Percentiles rank a stretch among this genome's conserved stretches.
Conservation (phyloP, 2,329 filamentous ascomycete genomes). For the Bipolaris oryzae region DNA sequence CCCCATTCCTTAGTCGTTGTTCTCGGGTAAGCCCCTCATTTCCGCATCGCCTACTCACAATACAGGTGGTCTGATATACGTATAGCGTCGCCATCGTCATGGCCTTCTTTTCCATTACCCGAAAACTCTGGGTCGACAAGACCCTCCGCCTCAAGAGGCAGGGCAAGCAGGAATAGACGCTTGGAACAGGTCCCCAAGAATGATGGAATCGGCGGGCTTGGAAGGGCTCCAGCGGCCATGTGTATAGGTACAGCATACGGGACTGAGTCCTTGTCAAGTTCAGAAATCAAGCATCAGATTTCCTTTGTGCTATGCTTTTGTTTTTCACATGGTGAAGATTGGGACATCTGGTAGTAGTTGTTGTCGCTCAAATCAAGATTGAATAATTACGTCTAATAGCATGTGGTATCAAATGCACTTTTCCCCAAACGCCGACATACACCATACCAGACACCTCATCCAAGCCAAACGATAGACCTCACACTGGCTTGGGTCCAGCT, state of each 20-base stretch:
- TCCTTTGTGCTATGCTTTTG: constrained; percentile 26
- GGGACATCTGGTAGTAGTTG: background rate
- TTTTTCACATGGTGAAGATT: background rate
- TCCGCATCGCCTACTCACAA: background rate
- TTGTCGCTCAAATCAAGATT: background rate
- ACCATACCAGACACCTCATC: constrained; percentile 15
- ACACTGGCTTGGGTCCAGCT: constrained; percentile 84
- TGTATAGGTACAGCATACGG: constrained; percentile 32
- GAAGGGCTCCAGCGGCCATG: constrained; percentile 24
- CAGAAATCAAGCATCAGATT: constrained; percentile 33
- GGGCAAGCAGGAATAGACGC: constrained; percentile 44
- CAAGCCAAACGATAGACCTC: background rate
- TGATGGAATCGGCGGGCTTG: constrained; percentile 15
- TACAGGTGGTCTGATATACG: constrained; percentile 31
- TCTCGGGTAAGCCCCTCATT: constrained; percentile 68
- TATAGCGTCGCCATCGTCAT: constrained; percentile 71
- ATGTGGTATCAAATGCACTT: constrained; percentile 15
- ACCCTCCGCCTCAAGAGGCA: constrained; percentile 85
- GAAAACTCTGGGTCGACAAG: constrained; percentile 89
- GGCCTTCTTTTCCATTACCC: constrained; percentile 78
- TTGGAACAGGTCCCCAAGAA: background rate
- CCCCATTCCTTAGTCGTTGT: constrained; percentile 69
- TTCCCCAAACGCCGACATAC: constrained; percentile 27
- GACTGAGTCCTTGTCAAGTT: constrained; percentile 20
- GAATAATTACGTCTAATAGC: background rate